phyloP scores from a whole-genome alignment of 495 filamentous ascomycete genomes.

The Annulohypoxylon maeteangense region DNA sequence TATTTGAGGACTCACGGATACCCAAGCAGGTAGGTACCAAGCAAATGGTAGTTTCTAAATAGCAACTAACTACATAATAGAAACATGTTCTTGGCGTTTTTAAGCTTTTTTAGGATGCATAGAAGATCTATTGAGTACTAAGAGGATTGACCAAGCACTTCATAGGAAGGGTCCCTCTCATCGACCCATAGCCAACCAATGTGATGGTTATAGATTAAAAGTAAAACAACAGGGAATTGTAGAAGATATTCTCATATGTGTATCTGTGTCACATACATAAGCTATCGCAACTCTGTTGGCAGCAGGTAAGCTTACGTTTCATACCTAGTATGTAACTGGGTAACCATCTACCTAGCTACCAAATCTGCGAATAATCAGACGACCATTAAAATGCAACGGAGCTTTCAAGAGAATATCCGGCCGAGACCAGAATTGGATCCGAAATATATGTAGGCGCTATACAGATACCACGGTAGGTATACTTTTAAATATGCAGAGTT shows the following conservation, averaged over 20 bases:
- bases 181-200: no score
- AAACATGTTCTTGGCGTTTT: background rate
- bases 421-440: background rate
- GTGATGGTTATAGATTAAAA: no score
- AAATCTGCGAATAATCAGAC: background rate
- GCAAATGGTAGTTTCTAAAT: background rate
- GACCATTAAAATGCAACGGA: background rate
- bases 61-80: background rate
- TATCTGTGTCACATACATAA: background rate
- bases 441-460: background rate
- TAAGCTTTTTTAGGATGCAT: background rate
- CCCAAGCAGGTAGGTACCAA: background rate
- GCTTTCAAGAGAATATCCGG: background rate
- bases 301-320: background rate
- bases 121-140: no score
- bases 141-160: no score
- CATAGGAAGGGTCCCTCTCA: no score
- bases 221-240: no score
- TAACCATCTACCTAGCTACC: background rate
- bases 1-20: background rate
- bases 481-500: slow-evolving; percentile 5
- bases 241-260: no score
- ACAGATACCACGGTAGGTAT: background rate
- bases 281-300: background rate
- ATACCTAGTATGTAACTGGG: background rate